phyloP scores from a whole-genome alignment of 148 eudicot genomes.

The Chenopodium suecicum region DNA sequence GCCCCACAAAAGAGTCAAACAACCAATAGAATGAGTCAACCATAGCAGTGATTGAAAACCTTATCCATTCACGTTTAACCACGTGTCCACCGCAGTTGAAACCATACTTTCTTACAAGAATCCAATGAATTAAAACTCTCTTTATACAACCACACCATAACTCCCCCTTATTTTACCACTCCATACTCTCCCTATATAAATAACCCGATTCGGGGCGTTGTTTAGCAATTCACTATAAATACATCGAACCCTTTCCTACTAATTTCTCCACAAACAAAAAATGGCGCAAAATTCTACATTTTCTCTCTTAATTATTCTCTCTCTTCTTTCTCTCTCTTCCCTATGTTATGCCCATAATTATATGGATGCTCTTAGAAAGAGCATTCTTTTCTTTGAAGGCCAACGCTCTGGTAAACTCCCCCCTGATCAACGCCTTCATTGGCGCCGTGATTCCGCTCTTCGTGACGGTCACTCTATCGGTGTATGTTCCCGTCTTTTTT shows the following conservation, averaged over 20 bases:
- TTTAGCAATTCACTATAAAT: too few species aligned
- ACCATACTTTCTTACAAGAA: constrained; percentile 28
- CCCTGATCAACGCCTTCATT: constrained; percentile 73
- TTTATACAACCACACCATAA: constrained; percentile 10
- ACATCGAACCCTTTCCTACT: neutral
- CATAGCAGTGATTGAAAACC: neutral
- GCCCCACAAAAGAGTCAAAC: neutral
- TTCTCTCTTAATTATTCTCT: neutral
- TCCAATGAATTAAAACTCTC: constrained; percentile 34
- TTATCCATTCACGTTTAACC: constrained; percentile 36
- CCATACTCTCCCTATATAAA: neutral
- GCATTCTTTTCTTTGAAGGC: constrained; percentile 95
- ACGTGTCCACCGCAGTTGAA: constrained; percentile 27
- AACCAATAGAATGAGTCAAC: neutral
- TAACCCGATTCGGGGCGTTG: too few species aligned
- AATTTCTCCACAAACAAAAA: neutral
- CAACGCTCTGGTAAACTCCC: constrained; percentile 92
- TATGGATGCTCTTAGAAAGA: constrained; percentile 67
- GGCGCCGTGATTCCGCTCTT: constrained; percentile 91
- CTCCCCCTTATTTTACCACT: constrained; percentile 8
- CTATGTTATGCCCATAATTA: constrained; percentile 41
- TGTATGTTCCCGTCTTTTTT: constrained; percentile 30
- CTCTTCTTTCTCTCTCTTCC: constrained; percentile 6
- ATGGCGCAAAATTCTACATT: constrained; percentile 8
- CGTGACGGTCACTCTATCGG: constrained; percentile 75